Percentiles rank a stretch among this genome's conserved stretches.
Evolutionary conservation across 2,329 filamentous ascomycete genomes (phyloP).

Genomic region (Elsinoe necatrix): DNA sequence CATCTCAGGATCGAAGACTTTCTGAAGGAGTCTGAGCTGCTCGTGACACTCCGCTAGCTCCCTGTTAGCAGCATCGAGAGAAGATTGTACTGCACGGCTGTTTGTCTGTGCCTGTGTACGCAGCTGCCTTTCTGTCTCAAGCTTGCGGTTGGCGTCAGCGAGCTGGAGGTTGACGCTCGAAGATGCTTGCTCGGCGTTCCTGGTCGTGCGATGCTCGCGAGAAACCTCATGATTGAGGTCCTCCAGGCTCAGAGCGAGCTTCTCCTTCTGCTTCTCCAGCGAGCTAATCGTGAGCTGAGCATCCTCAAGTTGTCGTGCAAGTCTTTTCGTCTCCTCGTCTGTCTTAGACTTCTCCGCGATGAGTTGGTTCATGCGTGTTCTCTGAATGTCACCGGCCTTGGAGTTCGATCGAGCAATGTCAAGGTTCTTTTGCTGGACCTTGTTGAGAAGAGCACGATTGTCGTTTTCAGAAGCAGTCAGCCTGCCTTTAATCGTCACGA

Average conservation of each 20-base stretch:
- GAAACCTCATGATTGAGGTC: constrained; percentile 89
- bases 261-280: constrained; percentile 90
- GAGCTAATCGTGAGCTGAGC: constrained; percentile 73
- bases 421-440: constrained; percentile 92
- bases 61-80: constrained; percentile 69
- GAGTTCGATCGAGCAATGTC: constrained; percentile 90
- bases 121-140: constrained; percentile 83
- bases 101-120: constrained; percentile 79
- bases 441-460: constrained; percentile 89
- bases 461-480: constrained; percentile 91
- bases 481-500: constrained; percentile 83
- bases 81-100: constrained; percentile 67
- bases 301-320: constrained; percentile 78
- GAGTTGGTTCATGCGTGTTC: constrained; percentile 64
- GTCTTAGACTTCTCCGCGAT: constrained; percentile 74
- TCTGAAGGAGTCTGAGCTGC: constrained; percentile 74
- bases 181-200: constrained; percentile 81
- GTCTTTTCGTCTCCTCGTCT: constrained; percentile 72
- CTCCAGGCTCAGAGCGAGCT: constrained; percentile 77
- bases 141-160: constrained; percentile 77
- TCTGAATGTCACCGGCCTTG: constrained; percentile 72
- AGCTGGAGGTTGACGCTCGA: constrained; percentile 74
- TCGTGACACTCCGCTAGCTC: constrained; percentile 73
- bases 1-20: constrained; percentile 72
- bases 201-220: constrained; percentile 78